These are phyloP conservation scores for Euphorbia corollata DNA, from an alignment of 441 rosid species.

Conservation along the genomic window DNA sequence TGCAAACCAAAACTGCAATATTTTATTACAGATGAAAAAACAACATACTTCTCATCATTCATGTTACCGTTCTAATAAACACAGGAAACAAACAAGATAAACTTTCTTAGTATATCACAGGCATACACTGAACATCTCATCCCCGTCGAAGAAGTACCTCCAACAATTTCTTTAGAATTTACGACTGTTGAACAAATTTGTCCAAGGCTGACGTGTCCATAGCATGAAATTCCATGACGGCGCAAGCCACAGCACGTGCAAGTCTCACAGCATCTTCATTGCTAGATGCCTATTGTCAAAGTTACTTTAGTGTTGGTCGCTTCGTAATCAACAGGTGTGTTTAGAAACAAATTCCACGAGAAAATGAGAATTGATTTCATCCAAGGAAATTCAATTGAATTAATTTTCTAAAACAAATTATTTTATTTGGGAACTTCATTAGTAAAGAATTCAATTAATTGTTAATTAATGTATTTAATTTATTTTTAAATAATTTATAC, in stretches of 20 bases:
- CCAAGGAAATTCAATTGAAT: no score
- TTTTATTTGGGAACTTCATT: no score
- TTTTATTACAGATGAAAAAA: background rate
- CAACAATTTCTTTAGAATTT: conserved; percentile 6
- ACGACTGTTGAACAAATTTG: conserved; percentile 43
- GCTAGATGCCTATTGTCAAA: conserved; percentile 52
- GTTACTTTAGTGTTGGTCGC: conserved; percentile 3
- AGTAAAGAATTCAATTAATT: no score
- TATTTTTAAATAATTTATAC: no score
- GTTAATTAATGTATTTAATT: no score
- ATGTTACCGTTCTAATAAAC: background rate
- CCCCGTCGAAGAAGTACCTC: background rate
- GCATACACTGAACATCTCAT: background rate
- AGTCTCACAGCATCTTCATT: conserved; percentile 67
- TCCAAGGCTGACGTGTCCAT: conserved; percentile 75
- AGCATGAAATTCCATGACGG: conserved; percentile 63
- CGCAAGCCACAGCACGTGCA: conserved; percentile 57
- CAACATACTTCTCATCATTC: background rate
- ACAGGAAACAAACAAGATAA: background rate
- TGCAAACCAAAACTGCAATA: conserved; percentile 7
- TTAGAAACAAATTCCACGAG: no score
- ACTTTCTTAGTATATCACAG: conserved; percentile 10
- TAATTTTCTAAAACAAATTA: no score
- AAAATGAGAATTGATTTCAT: no score
- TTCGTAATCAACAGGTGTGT: conserved; percentile 3